These are phyloP conservation scores for Rosa multiflora DNA, from an alignment of 306 rosid species.

Conservation along the genomic window DNA sequence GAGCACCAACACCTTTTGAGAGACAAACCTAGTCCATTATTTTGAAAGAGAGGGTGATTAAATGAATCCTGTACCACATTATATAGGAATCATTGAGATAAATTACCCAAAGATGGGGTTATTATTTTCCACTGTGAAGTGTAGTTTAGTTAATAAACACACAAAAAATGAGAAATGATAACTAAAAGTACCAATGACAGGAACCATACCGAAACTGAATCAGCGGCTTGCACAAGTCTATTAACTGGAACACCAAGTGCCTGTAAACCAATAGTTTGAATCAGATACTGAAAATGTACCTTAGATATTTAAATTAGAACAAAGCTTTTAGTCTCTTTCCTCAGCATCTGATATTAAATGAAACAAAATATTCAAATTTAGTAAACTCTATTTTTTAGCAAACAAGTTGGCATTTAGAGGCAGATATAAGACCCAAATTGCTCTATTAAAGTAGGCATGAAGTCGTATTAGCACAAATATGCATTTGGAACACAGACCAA, in stretches of 20 bases:
- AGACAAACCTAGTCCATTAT: conserved; percentile 65
- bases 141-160: background rate
- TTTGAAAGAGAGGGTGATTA: conserved; percentile 4
- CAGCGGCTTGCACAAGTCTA: conserved; percentile 90
- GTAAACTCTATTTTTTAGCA: background rate
- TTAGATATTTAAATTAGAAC: background rate
- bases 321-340: background rate
- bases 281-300: conserved; percentile 9
- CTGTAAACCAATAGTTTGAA: conserved; percentile 42
- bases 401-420: background rate
- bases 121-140: background rate
- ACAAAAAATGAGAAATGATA: conserved; percentile 7
- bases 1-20: conserved; percentile 94
- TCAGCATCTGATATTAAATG: background rate
- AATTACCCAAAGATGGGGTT: background rate
- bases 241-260: conserved; percentile 88
- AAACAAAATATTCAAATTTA: conserved; percentile 7
- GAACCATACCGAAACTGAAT: conserved; percentile 65
- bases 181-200: background rate
- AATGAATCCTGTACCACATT: background rate
- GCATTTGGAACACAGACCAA: background rate
- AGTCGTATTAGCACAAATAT: background rate
- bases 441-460: background rate
- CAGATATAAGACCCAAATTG: background rate
- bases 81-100: background rate